Evolutionary conservation across 2,329 filamentous ascomycete species (phyloP), one percentile per base, ranked within the genome.

Genomic region (Ophiostoma ulmi): DNA sequence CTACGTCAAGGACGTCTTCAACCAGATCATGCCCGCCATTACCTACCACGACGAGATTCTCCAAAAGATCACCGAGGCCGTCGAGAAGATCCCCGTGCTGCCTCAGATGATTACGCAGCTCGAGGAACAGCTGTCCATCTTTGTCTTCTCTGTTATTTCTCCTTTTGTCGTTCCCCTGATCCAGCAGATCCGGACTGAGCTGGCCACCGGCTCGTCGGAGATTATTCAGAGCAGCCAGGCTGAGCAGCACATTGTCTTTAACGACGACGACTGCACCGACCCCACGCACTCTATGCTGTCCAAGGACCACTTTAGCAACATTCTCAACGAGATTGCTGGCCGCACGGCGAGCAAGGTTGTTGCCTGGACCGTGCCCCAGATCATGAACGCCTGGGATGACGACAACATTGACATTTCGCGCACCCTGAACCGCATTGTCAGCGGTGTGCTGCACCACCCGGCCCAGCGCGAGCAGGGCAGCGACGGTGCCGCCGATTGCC

Each of bases 251-350:
- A 86, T 96, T 75, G 93, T 97, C 68, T 97, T 97, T 80, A 81
- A 91, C 64, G 89, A 97, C 74, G 90, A 96, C 77, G 73, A 86
- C 69, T 91, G 83, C 73, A 88, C 88, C 26, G 90, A 97, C 77
- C 94, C 94, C 0, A 97, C 94, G 1, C 94, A 97, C 82, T 96
- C 92, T 26, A 97, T 97, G 94, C 83, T 97, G 69, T 93, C 93
- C 72, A 97, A 97, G 82, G 94, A 97, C 76, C 94, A 97, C 80
- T 97, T 97, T 79, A 91, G 90, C 74, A 96, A 96, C 70, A 75
- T 94, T 41, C 85, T 97, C 72, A 97, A 97, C 78, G 93, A 97
- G 78, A 87, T 93, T 63, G 94, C 93, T 65, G 94, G 94, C 70
- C 90, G 90, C 76, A 87, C 93, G 72, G 93, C 94, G 36, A 91